Evolutionary conservation across 148 eudicot species (phyloP).

Genomic region (Euryodendron excelsum): DNA sequence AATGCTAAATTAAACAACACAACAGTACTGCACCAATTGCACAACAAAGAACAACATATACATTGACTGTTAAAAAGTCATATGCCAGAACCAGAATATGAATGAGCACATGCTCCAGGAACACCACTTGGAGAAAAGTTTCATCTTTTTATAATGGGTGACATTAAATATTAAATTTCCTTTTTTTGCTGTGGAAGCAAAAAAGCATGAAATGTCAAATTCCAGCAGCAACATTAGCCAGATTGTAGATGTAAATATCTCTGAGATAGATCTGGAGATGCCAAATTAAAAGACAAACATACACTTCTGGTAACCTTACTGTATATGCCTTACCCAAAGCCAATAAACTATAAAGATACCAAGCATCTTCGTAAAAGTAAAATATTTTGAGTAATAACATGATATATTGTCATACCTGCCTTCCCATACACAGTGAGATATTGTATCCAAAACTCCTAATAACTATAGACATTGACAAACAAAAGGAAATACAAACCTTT

Average conservation of each 20-base stretch:
- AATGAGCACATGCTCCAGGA: background rate
- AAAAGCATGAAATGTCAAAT: background rate
- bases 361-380: background rate
- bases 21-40: background rate
- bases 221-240: slow-evolving; percentile 1
- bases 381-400: background rate
- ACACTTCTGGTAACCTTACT: background rate
- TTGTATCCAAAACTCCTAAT: background rate
- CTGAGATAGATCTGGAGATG: background rate
- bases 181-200: no score
- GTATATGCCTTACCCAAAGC: background rate
- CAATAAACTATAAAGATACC: background rate
- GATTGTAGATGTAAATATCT: background rate
- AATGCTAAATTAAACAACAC: background rate
- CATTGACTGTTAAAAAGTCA: background rate
- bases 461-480: background rate
- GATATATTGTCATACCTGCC: background rate
- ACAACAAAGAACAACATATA: background rate
- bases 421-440: background rate
- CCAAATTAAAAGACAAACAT: background rate
- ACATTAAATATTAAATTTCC: no score
- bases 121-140: background rate
- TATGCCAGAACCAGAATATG: background rate
- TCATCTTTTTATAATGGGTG: background rate
- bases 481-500: slow-evolving; percentile 48